Evolutionary conservation across 1,284 basidiomycete species (phyloP).

Genomic region (Naganishia sp.): DNA sequence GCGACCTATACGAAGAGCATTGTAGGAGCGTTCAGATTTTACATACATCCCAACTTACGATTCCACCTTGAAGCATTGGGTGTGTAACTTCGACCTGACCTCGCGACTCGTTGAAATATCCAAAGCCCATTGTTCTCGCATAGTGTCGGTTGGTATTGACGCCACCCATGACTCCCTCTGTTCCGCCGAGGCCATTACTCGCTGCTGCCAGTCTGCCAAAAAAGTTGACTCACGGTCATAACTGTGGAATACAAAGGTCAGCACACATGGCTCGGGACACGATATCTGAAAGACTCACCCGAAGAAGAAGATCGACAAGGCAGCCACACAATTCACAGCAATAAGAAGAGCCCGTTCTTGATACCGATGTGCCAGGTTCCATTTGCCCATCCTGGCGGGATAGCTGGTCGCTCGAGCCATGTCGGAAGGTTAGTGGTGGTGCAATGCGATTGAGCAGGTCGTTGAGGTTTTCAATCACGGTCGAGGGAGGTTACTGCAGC

Average conservation of each 20-base stretch:
- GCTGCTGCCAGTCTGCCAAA: too few species aligned
- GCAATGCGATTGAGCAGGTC: too few species aligned
- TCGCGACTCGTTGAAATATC: conserved; percentile 35
- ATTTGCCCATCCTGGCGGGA: conserved; percentile 12
- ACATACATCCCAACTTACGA: background rate
- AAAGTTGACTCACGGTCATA: background rate
- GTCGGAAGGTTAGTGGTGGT: too few species aligned
- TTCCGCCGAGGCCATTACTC: too few species aligned
- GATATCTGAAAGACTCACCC: conserved; percentile 34
- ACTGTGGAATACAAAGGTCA: background rate
- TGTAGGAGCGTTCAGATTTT: conserved; percentile 23
- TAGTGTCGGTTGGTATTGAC: conserved; percentile 41
- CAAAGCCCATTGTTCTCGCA: conserved; percentile 38
- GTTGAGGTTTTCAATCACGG: too few species aligned
- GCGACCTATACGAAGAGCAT: conserved; percentile 27
- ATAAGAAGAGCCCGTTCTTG: conserved; percentile 36
- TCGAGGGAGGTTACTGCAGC: too few species aligned
- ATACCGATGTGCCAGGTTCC: conserved; percentile 33
- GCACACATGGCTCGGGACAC: too few species aligned
- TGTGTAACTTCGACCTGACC: conserved; percentile 6
- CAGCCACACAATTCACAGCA: conserved; percentile 39
- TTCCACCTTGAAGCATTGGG: conserved; percentile 23
- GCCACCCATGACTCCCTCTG: conserved; percentile 39
- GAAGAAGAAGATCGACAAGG: conserved; percentile 40
- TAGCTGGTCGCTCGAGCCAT: conserved; percentile 1